Base-by-base conservation (phyloP, 73 alveolate genomes). In the Durusdinium trenchii region DNA sequence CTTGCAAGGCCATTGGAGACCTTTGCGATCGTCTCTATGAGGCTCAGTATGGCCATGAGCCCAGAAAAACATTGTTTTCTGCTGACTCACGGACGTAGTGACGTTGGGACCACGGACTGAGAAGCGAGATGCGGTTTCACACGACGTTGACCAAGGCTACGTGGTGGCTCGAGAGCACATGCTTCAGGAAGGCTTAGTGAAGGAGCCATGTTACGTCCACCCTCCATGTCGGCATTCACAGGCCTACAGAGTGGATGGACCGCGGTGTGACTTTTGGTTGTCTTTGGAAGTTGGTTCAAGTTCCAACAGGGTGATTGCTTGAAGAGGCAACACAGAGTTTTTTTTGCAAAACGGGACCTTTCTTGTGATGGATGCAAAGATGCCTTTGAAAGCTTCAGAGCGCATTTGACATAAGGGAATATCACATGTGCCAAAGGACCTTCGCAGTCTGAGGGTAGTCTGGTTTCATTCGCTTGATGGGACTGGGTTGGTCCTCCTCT, bases 121-220 rank as follows among this genome's bases (percentile, higher is more conserved):
- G 73, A 60, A 60, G 30, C 18, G 1, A 60, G 30, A 0, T 60
- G 30, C 18, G 30, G 73, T 60, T 32, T 23, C 23, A 23, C 32
- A 57, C 12, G n/a, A 64, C 20, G 6, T 23, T 75, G 46, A 26
- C 64, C 75, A 30, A 91, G 98, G 98, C 57, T 91, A 91, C 67
- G 87, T 91, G 46, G 18, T 42, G 30, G 98, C 98, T 45, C 42
- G 98, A 6, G 98, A 91, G 67, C 98, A 91, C 75, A 69, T 91
- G 98, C 67, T 91, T 57, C 84, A 91, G 12, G 98, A 91, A n/a
- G 98, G 98, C 32, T 48, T 91, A 89, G 98, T 91, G 48, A 91
- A 91, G 98, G 98, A 48, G 78, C 7, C 43, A 46, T 43, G 4
- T 14, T 46, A 16, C 20, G n/a, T n/a, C n/a, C n/a, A n/a, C n/a